phyloP scores from a whole-genome alignment of 257 asterid species.

The Solanum boliviense region DNA sequence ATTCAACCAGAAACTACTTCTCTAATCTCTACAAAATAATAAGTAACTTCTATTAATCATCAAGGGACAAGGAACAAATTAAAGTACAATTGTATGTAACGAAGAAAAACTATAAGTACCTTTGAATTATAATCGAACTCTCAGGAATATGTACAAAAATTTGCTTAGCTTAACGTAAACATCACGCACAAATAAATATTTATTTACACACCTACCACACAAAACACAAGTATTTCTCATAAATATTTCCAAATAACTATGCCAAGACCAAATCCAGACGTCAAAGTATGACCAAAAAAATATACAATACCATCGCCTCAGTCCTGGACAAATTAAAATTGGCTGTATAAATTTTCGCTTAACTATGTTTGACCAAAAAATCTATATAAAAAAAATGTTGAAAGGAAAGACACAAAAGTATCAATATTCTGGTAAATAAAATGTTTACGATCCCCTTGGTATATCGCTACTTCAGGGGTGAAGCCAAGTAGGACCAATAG shows the following conservation, averaged over 20 bases:
- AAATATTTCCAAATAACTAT: not conserved
- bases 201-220: not conserved
- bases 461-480: not conserved
- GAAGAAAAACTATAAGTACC: not conserved
- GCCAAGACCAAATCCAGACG: not conserved
- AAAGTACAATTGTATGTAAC: not conserved
- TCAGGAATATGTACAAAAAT: not conserved
- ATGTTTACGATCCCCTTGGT: not conserved
- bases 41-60: not conserved
- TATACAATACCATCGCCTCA: not conserved
- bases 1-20: not conserved
- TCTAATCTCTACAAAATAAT: not conserved
- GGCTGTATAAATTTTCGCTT: not conserved
- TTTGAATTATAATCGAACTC: no score
- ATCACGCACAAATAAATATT: not conserved
- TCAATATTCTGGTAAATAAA: not conserved
- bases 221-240: not conserved
- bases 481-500: not conserved
- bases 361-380: not conserved
- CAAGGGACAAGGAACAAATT: not conserved
- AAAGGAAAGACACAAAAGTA: not conserved
- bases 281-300: not conserved
- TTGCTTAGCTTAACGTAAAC: not conserved
- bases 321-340: not conserved
- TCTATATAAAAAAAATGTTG: not conserved